phyloP scores from a whole-genome alignment of 2,329 filamentous ascomycete genomes.

The Plenodomus biglobosus region DNA sequence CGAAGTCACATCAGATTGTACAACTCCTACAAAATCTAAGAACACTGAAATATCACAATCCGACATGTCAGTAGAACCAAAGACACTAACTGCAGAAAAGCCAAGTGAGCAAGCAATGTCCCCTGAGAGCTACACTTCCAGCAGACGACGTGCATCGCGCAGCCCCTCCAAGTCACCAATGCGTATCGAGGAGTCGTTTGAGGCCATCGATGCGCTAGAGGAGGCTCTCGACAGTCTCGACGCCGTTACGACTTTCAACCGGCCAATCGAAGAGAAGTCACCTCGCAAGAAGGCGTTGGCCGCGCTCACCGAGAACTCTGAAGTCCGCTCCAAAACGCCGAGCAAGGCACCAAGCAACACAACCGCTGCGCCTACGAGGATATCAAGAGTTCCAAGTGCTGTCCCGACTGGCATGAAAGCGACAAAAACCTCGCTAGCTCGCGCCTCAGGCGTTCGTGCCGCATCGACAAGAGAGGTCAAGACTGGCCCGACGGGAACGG shows the following conservation, averaged over 20 bases:
- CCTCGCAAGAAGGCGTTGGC: slow-evolving; percentile 23
- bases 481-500: slow-evolving; percentile 27
- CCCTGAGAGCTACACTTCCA: slow-evolving; percentile 25
- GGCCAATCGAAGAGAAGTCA: slow-evolving; percentile 35
- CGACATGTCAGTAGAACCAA: slow-evolving; percentile 22
- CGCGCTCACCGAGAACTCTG: slow-evolving; percentile 7
- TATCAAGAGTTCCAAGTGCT: slow-evolving; percentile 32
- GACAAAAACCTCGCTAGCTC: slow-evolving; percentile 23
- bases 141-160: slow-evolving; percentile 21
- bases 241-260: slow-evolving; percentile 41
- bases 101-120: slow-evolving; percentile 27
- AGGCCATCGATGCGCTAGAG: slow-evolving; percentile 55
- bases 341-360: slow-evolving; percentile 11
- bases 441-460: slow-evolving; percentile 32
- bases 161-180: slow-evolving; percentile 36
- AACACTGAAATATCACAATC: not conserved
- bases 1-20: slow-evolving; percentile 20
- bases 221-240: slow-evolving; percentile 55
- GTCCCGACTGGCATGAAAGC: slow-evolving; percentile 36
- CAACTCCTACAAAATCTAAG: not conserved
- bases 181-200: slow-evolving; percentile 51
- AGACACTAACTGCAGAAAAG: slow-evolving; percentile 30
- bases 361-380: slow-evolving; percentile 6
- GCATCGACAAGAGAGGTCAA: slow-evolving; percentile 24
- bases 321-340: slow-evolving; percentile 7